Evolutionary conservation across 257 asterid genomes (phyloP).

Genomic region (Nicotiana undulata): DNA sequence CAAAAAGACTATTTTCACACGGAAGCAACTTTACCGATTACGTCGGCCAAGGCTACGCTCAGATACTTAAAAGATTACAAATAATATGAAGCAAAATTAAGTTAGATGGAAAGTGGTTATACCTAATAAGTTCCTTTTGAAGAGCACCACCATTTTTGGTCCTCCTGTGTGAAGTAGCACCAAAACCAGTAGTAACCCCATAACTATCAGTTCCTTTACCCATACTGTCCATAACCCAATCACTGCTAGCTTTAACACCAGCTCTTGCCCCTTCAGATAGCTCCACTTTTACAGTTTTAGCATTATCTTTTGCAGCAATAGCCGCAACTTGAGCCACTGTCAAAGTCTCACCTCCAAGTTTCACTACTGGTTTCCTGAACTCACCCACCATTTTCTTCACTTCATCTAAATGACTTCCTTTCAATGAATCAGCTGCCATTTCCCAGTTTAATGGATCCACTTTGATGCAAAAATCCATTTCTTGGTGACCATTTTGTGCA

Average conservation of each 20-base stretch:
- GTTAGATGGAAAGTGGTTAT: constrained; percentile 3
- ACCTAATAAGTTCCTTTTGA: constrained; percentile 91
- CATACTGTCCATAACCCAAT: constrained; percentile 94
- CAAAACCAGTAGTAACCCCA: constrained; percentile 90
- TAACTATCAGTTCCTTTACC: constrained; percentile 80
- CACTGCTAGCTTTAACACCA: constrained; percentile 92
- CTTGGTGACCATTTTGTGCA: constrained; percentile 29
- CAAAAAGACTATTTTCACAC: no score
- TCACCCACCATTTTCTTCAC: constrained; percentile 85
- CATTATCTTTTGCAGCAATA: constrained; percentile 51
- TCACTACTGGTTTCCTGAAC: constrained; percentile 65
- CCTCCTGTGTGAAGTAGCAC: constrained; percentile 83
- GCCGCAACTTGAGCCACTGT: constrained; percentile 86
- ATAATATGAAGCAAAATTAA: neutral
- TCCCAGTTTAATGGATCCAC: constrained; percentile 84
- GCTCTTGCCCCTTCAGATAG: constrained; percentile 68
- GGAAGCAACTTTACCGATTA: no score
- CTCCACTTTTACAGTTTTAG: constrained; percentile 48
- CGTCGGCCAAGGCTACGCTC: no score
- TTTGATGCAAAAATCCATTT: constrained; percentile 29
- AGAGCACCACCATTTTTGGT: constrained; percentile 92
- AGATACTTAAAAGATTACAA: no score
- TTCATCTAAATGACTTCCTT: constrained; percentile 84
- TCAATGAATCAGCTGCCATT: constrained; percentile 63
- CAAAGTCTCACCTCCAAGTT: constrained; percentile 68